These are phyloP conservation scores for Furculomyces boomerangus DNA, from an alignment of 371 early-diverging fungal genomes.

Conservation along the genomic window DNA sequence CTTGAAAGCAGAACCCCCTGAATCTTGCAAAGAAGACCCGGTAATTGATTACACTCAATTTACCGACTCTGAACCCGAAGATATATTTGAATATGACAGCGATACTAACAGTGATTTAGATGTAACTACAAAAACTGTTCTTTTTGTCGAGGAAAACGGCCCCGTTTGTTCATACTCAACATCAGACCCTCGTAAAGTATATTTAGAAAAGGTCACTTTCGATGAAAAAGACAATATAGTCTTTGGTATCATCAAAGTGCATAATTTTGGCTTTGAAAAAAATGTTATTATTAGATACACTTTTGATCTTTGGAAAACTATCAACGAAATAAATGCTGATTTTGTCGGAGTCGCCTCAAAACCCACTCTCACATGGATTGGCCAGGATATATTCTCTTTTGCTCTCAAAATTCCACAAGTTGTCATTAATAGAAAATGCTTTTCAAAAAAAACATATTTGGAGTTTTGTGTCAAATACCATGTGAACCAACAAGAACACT, in stretches of 20 bases:
- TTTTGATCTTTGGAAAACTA: conserved; percentile 44
- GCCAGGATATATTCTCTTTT: conserved; percentile 24
- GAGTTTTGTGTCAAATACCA: conserved; percentile 33
- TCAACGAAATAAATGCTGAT: conserved; percentile 27
- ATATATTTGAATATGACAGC: too few species aligned
- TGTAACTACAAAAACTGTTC: too few species aligned
- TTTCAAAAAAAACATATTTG: not conserved
- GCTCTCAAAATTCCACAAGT: conserved; percentile 7
- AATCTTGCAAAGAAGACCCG: conserved; percentile 6
- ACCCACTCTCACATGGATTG: conserved; percentile 7
- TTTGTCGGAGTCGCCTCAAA: conserved; percentile 7
- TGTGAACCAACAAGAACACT: conserved; percentile 41
- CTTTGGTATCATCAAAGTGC: conserved; percentile 28
- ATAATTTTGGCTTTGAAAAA: conserved; percentile 63
- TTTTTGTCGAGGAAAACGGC: not conserved
- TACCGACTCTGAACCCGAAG: too few species aligned
- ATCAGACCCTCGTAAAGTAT: not conserved
- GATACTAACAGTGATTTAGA: too few species aligned
- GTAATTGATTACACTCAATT: too few species aligned
- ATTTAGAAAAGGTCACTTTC: not conserved
- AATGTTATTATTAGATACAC: conserved; percentile 45
- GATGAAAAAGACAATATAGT: conserved; percentile 3
- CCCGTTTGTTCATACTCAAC: not conserved
- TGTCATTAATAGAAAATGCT: not conserved
- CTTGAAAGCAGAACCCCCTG: conserved; percentile 11